Base-by-base conservation (phyloP, 2,329 filamentous ascomycete species). In the Daldinia sp. region DNA sequence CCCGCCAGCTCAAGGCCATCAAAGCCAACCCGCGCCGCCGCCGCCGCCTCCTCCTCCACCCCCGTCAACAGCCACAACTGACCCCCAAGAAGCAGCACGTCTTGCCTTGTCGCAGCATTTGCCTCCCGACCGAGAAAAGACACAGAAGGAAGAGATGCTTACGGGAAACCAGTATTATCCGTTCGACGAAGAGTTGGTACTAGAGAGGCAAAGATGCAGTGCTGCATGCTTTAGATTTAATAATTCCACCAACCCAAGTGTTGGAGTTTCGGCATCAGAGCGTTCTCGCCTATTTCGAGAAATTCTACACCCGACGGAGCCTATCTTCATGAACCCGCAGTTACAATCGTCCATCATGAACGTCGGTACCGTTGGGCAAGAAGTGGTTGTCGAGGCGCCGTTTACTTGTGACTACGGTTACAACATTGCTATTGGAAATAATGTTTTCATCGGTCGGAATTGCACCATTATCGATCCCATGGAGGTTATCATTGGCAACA, bases 401-500 rank as follows among this genome's bases (percentile, higher is more conserved):
- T 98, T 99, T 76, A 89, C 85, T 47, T 97, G 94, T 75, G 93
- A 97, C 72, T 97, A 97, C 73, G 95, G 95, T 0, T 98, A 97
- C 79, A 98, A 99, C 76, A 90, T 98, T 71, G 85, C 86, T 48
- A 91, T 99, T 68, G 94, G 92, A 10, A 90, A 94, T 70, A 89
- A 95, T 67, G 92, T 96, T 2, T 86, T 89, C 57, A 91, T 99
- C 68, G 92, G 90, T 15, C 86, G 91, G 57, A 91, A 92, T 72
- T 97, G 94, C 77, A 89, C 88, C 23, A 90, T 98, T 73, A 87
- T 94, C 58, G 95, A 99, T 75, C 89, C 93, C n/a, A 91, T 89
- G 74, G 84, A 89, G 66, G 90, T 98, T 63, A 87, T 82, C 47
- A 93, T 98, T 71, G 94, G 94, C 2, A 87, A 92, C 64, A 87